Percentiles rank a stretch among this genome's conserved stretches.
These are phyloP conservation scores for Microdochium paspali DNA, from an alignment of 2,329 filamentous ascomycete species.

Conservation along the genomic window DNA sequence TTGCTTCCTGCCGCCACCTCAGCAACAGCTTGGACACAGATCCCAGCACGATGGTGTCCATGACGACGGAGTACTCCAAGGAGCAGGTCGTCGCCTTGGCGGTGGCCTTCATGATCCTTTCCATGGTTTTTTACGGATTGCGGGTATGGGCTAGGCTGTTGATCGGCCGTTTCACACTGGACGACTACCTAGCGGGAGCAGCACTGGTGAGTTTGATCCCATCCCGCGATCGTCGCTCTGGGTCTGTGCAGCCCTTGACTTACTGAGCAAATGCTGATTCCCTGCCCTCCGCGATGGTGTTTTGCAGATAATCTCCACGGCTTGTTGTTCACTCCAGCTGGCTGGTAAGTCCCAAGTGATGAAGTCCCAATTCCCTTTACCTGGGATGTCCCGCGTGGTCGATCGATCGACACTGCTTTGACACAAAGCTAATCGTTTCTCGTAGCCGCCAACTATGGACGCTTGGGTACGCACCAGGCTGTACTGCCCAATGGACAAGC, in stretches of 20 bases:
- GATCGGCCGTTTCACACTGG: constrained; percentile 6
- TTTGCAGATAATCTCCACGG: neutral
- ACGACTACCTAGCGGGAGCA: constrained; percentile 6
- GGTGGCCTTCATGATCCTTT: constrained; percentile 5
- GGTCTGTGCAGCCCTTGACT: neutral
- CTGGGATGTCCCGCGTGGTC: neutral
- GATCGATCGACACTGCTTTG: neutral
- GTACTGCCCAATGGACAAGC: constrained; percentile 6
- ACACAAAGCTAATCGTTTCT: neutral
- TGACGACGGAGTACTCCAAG: constrained; percentile 5
- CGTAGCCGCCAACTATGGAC: constrained; percentile 8
- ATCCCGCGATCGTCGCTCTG: neutral
- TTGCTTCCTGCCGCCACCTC: too few species aligned
- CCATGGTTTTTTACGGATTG: constrained; percentile 4
- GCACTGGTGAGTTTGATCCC: constrained; percentile 3
- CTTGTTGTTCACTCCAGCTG: neutral
- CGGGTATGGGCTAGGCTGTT: constrained; percentile 7
- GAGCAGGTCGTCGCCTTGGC: constrained; percentile 7
- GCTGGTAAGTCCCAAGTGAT: neutral
- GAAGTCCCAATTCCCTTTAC: too few species aligned
- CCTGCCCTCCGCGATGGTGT: neutral
- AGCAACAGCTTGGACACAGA: too few species aligned
- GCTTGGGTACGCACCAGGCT: constrained; percentile 10
- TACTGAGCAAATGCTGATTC: neutral
- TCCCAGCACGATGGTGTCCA: neutral